Base-by-base conservation (phyloP, 768 basidiomycete genomes). In the Suillus americanus region DNA sequence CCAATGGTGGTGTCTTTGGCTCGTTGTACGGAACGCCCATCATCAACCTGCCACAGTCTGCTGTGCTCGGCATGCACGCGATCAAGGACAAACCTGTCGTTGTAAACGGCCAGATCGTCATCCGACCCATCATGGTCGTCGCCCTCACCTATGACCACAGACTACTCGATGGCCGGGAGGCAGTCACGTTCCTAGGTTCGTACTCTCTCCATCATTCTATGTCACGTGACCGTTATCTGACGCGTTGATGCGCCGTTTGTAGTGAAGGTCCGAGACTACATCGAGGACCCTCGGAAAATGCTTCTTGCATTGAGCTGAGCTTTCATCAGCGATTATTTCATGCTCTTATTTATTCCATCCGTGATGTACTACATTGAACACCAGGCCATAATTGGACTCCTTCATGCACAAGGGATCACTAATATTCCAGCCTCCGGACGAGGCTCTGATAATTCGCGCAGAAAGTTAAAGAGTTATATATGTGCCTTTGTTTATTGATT, bases 1-100 rank as follows among this genome's bases (percentile, higher is more conserved):
- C 97, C 46, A 99, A 99, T 74, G 97, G 97, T 55, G 97, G 97
- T 70, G 97, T 99, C 74, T 99, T 99, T 73, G 97, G 97, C 50
- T 97, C 94, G 55, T 81, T 99, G 60, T 97, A 90, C 72, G 97
- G 97, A 46, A 99, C 97, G 23, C 97, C 97, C 43, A 99, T 99
- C 74, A 97, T 99, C 81, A 99, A 98, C 83, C 81, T 96, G 50
- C 97, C 96, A 5, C 97, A 98, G 75, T 80, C 95, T 35, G 97
- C 95, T 60, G 95, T 98, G 7, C 87, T 99, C 62, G 96, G 92
- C 65, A 98, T 99, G 94, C 97, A 99, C 79, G 73, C 93, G 25
- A 95, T 97, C 82, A 95, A 95, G 75, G 95, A 97, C 69, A 87
- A 84, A 66, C 86, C 92, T 12, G 94, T 92, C 25, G 97, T 97